phyloP scores from a whole-genome alignment of 495 filamentous ascomycete species.

The Pyronema omphalodes region DNA sequence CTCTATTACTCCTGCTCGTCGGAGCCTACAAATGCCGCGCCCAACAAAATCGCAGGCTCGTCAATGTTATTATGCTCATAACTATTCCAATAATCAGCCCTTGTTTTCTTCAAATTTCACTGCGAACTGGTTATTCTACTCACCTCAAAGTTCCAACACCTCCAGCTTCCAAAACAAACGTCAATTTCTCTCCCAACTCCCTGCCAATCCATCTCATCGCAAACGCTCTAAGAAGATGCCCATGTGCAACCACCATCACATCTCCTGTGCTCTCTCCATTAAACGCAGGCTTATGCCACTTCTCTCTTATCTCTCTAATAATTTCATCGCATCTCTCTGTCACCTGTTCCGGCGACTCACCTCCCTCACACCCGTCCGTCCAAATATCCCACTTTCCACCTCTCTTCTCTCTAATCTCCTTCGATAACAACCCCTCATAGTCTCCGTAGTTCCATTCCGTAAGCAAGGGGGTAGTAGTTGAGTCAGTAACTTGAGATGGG shows the following conservation, averaged over 20 bases:
- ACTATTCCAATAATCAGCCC: slow-evolving; percentile 13
- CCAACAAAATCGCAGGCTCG: slow-evolving; percentile 48
- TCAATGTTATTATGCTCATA: slow-evolving; percentile 52
- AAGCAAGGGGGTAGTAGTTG: slow-evolving; percentile 45
- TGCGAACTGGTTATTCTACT: neutral
- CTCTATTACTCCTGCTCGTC: neutral
- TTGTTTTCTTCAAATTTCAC: neutral
- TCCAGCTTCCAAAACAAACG: slow-evolving; percentile 60
- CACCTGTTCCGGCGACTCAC: slow-evolving; percentile 42
- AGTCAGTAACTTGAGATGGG: slow-evolving; percentile 28
- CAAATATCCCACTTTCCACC: slow-evolving; percentile 72
- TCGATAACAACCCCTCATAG: slow-evolving; percentile 76
- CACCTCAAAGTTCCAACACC: slow-evolving; percentile 57
- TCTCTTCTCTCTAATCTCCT: slow-evolving; percentile 44
- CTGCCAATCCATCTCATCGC: slow-evolving; percentile 71
- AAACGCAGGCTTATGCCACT: slow-evolving; percentile 34
- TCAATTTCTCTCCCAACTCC: slow-evolving; percentile 43
- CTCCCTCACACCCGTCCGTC: slow-evolving; percentile 27
- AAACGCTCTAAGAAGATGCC: slow-evolving; percentile 75
- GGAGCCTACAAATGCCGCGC: slow-evolving; percentile 26
- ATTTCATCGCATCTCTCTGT: slow-evolving; percentile 51
- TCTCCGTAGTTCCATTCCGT: slow-evolving; percentile 91
- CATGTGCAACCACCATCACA: slow-evolving; percentile 53
- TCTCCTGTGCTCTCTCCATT: slow-evolving; percentile 28
- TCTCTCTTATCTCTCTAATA: slow-evolving; percentile 52